Percentiles rank a stretch among this genome's conserved stretches.
phyloP scores from a whole-genome alignment of 768 basidiomycete genomes.

The Astraeus odoratus region DNA sequence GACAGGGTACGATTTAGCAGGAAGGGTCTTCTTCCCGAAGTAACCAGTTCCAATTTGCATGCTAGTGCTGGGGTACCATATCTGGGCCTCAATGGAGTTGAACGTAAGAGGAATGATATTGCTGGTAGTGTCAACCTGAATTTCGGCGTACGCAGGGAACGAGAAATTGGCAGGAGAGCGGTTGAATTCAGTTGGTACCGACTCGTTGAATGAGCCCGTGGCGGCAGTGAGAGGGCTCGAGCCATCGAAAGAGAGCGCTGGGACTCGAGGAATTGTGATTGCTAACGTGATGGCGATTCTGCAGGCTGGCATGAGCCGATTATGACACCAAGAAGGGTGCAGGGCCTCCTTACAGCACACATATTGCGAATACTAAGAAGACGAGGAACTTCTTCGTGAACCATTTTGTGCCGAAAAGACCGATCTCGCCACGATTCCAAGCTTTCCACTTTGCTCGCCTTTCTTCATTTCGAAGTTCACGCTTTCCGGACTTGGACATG shows the following conservation, averaged over 20 bases:
- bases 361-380: slow-evolving; percentile 58
- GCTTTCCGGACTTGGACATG: slow-evolving; percentile 67
- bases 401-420: slow-evolving; percentile 67
- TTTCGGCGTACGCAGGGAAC: slow-evolving; percentile 69
- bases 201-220: slow-evolving; percentile 48
- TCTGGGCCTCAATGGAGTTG: slow-evolving; percentile 53
- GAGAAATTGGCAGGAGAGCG: slow-evolving; percentile 84
- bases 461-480: slow-evolving; percentile 51
- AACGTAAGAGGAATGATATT: slow-evolving; percentile 79
- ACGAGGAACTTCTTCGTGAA: slow-evolving; percentile 69
- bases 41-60: slow-evolving; percentile 64
- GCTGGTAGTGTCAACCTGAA: slow-evolving; percentile 67
- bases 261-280: slow-evolving; percentile 80
- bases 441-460: slow-evolving; percentile 58
- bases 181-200: slow-evolving; percentile 58
- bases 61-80: slow-evolving; percentile 64
- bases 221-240: slow-evolving; percentile 52
- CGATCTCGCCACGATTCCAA: slow-evolving; percentile 75
- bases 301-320: neutral
- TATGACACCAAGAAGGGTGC: neutral
- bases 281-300: slow-evolving; percentile 67
- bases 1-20: slow-evolving; percentile 58
- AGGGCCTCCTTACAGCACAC: slow-evolving; percentile 39
- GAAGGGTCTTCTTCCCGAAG: slow-evolving; percentile 49
- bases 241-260: slow-evolving; percentile 57